Conservation (phyloP, 495 filamentous ascomycete species). For the Annulohypoxylon bovei region DNA sequence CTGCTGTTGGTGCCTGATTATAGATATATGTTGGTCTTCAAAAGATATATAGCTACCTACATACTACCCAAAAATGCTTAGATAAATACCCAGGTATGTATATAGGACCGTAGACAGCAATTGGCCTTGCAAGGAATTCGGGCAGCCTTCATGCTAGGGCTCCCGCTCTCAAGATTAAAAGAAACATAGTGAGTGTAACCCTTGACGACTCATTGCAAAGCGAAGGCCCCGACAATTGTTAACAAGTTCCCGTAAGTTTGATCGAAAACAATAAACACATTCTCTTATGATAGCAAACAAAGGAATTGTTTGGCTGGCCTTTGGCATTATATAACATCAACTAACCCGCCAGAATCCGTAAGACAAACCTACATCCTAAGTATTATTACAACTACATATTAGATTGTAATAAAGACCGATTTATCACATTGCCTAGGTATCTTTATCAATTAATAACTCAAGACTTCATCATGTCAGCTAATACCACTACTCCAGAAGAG, state of each 20-base stretch:
- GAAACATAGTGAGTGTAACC: background rate
- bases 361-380: too few relatives aligned
- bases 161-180: background rate
- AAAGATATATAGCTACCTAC: background rate
- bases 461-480: conserved; percentile 1
- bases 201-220: background rate
- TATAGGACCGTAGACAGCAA: too few relatives aligned
- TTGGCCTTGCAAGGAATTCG: background rate
- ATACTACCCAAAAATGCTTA: too few relatives aligned
- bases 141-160: background rate
- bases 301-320: background rate
- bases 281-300: background rate
- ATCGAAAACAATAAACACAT: background rate
- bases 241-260: background rate
- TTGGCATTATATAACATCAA: background rate
- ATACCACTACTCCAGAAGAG: background rate
- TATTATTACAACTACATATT: background rate
- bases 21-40: background rate
- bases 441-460: background rate
- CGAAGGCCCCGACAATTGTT: too few relatives aligned
- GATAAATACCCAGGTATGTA: too few relatives aligned
- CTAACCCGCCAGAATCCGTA: background rate
- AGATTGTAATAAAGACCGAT: background rate
- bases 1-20: conserved; percentile 6
- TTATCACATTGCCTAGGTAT: background rate